Evolutionary conservation across 352 stramenopile genomes (phyloP), one percentile per base, ranked within the genome.

Genomic region (Pythium apleroticum): DNA sequence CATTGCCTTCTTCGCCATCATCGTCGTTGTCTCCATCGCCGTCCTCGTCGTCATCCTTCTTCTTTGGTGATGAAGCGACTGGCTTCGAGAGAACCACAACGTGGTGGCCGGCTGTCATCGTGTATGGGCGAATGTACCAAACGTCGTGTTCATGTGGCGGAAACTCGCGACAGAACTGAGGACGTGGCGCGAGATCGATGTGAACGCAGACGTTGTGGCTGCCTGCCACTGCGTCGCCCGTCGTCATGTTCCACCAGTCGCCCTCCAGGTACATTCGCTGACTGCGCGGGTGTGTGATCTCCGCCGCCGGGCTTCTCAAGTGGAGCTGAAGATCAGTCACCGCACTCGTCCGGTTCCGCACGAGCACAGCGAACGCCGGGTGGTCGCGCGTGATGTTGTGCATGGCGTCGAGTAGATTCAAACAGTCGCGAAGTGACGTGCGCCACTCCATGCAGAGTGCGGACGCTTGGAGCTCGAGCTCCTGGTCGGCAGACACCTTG

Each of bases 181-280:
- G 66, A 9, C 17, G 0, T 3, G 3, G 33, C 11, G 37, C 10
- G 22, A 72, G 65, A 57, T 82, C 59, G 12, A 78, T 39, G 31
- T 66, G 75, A 4, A 88, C n/a, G 20, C 82, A 88, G 24, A 86
- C 30, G 24, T 81, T 37, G 61, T 28, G 73, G 60, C 24, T 54
- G 50, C 27, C 28, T 1, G 35, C 37, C 2, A 63, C 17, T 24
- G 35, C 27, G 2, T 30, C 9, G 0, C 22, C 27, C 22, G 22
- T 53, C 1, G 31, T 25, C 12, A n/a, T 30, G 20, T 74, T 43
- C 9, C 69, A 53, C 65, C 72, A 78, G 19, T 71, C 58, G 57
- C 80, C 27, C 53, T 89, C 70, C 6, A 89, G 55, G 41, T 86
- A 79, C 1, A 90, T 31, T 0, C 78, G 72, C 30, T 86, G 66